Base-by-base conservation (phyloP, 805 yeast species). In the Suhomyces sp. region DNA sequence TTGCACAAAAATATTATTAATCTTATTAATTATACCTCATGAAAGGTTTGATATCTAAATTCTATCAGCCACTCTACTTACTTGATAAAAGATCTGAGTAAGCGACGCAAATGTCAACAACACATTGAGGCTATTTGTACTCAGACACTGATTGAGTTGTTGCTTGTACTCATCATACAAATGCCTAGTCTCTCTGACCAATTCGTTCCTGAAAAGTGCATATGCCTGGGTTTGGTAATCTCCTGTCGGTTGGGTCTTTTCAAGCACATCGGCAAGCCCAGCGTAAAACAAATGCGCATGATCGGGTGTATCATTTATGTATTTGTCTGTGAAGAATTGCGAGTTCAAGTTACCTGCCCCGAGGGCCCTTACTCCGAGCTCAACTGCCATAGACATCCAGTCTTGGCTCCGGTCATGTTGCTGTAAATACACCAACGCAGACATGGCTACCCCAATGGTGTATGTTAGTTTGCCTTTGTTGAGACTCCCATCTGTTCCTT, bases 401-500 rank as follows among this genome's bases (percentile, higher is more conserved):
- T 53, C 33, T 5, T 66, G 62, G 29, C 55, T 50, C 2, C 46
- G 45, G 24, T 53, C 53, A 42, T 51, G 59, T 13, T 29, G 15
- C 7, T 48, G 29, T 19, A 66, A 54, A 46, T 60, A 63, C 1
- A 58, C 58, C 17, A 64, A 57, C 2, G 68, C 56, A 5, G 67
- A 62, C 41, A 67, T 58, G 7, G 65, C 58, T 12, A 58, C 57
- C 8, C 67, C 67, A 23, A 60, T 61, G 12, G 66, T 65, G 53
- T 68, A 68, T 2, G 71, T 57, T 29, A 68, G 55, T 52, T 67
- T 66, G 1, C 72, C 72, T 29, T 52, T 54, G 49, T 68, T 64
- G 12, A 63, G 47, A 44, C 51, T 56, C 19, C 60, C 55, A 23
- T 53, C 41, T 24, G 53, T 51, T 47, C 54, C 48, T 29, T 40